These are phyloP conservation scores for Cryptosporidium muris DNA, from an alignment of 169 alveolate genomes.

Conservation along the genomic window DNA sequence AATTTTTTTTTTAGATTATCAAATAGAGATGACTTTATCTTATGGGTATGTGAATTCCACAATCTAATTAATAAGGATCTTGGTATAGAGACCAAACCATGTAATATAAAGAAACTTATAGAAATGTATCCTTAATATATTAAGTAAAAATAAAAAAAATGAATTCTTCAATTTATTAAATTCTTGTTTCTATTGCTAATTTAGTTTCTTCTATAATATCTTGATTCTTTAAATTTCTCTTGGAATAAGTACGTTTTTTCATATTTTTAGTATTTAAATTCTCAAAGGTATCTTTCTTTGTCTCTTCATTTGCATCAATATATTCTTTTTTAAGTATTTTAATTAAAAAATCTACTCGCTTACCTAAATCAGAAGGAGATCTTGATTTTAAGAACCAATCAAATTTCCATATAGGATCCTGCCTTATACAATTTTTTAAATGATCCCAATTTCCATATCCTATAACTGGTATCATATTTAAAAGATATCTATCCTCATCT, in stretches of 20 bases:
- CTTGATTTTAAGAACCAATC: slow-evolving; percentile 81
- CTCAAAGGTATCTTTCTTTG: neutral
- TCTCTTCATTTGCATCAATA: neutral
- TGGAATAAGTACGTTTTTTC: neutral
- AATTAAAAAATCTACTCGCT: slow-evolving; percentile 81
- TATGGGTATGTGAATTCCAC: slow-evolving; percentile 64
- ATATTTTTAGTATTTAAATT: neutral
- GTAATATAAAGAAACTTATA: no score
- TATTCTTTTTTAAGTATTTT: slow-evolving; percentile 74
- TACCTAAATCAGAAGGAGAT: slow-evolving; percentile 76
- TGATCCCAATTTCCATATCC: slow-evolving; percentile 85
- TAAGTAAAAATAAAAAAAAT: no score
- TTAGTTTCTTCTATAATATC: neutral
- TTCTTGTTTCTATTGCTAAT: neutral
- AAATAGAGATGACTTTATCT: slow-evolving; percentile 30
- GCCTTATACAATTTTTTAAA: slow-evolving; percentile 72
- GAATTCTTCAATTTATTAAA: no score
- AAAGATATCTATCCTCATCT: slow-evolving; percentile 80
- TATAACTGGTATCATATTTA: slow-evolving; percentile 71
- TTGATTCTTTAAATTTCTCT: neutral
- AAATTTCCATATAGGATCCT: slow-evolving; percentile 78
- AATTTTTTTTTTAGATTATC: slow-evolving; percentile 8
- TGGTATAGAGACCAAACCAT: neutral
- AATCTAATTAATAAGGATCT: slow-evolving; percentile 22
- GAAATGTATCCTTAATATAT: no score